Evolutionary conservation across 1,284 basidiomycete genomes (phyloP).

Genomic region (Leccinum fuscescens): DNA sequence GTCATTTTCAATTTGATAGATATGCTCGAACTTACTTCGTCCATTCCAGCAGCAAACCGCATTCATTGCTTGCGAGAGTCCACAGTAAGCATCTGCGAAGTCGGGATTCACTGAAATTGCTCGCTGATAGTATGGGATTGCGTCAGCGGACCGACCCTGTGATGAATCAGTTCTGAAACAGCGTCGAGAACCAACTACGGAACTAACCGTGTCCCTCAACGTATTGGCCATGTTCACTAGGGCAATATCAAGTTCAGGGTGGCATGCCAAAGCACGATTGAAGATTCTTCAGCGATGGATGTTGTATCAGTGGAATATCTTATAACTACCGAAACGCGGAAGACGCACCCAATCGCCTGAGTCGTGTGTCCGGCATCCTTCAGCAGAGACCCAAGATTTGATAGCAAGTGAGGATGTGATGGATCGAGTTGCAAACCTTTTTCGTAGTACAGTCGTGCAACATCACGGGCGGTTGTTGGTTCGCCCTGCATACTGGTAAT

Average conservation of each 20-base stretch:
- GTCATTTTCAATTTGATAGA: constrained; percentile 16
- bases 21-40: constrained; percentile 33
- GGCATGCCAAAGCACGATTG: constrained; percentile 45
- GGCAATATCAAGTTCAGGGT: constrained; percentile 60
- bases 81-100: constrained; percentile 59
- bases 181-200: background rate
- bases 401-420: constrained; percentile 57
- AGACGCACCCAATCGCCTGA: constrained; percentile 48
- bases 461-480: constrained; percentile 30
- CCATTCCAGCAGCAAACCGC: constrained; percentile 59
- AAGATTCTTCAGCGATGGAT: constrained; percentile 15
- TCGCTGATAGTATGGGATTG: constrained; percentile 53
- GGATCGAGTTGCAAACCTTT: constrained; percentile 54
- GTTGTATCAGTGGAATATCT: constrained; percentile 7
- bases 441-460: constrained; percentile 57
- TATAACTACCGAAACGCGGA: background rate
- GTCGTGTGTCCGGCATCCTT: constrained; percentile 56
- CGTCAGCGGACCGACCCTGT: constrained; percentile 50
- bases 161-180: background rate
- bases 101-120: constrained; percentile 52
- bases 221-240: constrained; percentile 64
- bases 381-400: constrained; percentile 58
- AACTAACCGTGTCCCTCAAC: constrained; percentile 47
- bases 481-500: constrained; percentile 20
- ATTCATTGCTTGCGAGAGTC: constrained; percentile 50